phyloP scores from a whole-genome alignment of 164 flowering plant species.

The Vitis rotundifolia region DNA sequence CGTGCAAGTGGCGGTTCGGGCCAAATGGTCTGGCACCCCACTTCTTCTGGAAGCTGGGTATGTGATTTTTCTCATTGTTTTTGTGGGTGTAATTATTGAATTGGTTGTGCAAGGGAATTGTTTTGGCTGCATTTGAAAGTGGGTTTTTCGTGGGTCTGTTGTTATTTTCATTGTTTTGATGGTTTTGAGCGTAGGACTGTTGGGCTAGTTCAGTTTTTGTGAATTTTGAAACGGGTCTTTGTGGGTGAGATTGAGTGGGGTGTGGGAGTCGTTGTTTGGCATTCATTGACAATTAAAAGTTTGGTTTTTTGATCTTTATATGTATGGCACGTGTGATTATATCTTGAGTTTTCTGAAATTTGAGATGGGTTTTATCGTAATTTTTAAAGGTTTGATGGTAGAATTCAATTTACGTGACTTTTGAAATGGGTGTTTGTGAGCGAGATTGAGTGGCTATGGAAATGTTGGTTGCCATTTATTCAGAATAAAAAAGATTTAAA shows the following conservation, averaged over 20 bases:
- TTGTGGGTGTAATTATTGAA: not conserved
- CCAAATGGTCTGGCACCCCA: slow-evolving; percentile 97
- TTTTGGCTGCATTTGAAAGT: not conserved
- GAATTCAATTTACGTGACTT: too few species aligned
- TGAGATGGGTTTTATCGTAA: not conserved
- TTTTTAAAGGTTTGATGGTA: too few species aligned
- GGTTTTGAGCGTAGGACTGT: not conserved
- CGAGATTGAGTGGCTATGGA: too few species aligned
- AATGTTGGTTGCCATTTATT: too few species aligned
- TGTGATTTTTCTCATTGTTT: slow-evolving; percentile 3
- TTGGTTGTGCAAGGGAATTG: too few species aligned
- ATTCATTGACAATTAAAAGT: too few species aligned
- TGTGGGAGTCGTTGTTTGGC: too few species aligned
- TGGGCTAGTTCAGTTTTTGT: not conserved
- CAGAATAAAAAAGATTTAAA: too few species aligned
- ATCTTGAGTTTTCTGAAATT: not conserved
- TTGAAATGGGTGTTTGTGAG: too few species aligned
- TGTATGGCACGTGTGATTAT: not conserved
- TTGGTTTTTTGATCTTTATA: not conserved
- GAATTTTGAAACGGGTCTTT: slow-evolving; percentile 1
- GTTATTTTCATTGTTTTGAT: too few species aligned
- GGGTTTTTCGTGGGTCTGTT: too few species aligned
- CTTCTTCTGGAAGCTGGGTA: slow-evolving; percentile 95
- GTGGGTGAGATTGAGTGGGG: not conserved
- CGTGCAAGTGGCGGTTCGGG: slow-evolving; percentile 89